phyloP scores from a whole-genome alignment of 768 basidiomycete genomes.

The Boletus patriciae region DNA sequence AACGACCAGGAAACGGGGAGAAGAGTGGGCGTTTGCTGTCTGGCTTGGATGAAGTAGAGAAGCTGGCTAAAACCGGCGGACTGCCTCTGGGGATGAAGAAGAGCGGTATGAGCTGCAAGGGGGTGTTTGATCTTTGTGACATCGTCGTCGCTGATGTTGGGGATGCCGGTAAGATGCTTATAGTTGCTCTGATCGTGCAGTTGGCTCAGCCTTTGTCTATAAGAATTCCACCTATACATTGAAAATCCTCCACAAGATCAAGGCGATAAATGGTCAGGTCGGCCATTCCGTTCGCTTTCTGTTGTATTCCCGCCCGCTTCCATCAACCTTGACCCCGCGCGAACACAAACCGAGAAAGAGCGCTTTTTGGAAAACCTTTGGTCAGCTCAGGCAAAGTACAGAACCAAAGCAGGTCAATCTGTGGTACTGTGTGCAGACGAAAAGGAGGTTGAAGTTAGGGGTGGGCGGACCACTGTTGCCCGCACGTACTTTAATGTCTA shows the following conservation, averaged over 20 bases:
- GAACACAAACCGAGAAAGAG: conserved; percentile 66
- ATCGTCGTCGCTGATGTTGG: conserved; percentile 82
- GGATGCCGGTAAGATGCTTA: conserved; percentile 63
- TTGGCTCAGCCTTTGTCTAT: conserved; percentile 7
- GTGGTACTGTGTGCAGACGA: conserved; percentile 71
- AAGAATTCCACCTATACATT: conserved; percentile 85
- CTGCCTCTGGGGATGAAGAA: conserved; percentile 68
- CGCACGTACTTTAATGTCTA: conserved; percentile 91
- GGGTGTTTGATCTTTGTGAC: conserved; percentile 81
- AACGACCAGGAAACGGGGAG: conserved; percentile 76
- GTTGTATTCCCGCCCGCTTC: conserved; percentile 76
- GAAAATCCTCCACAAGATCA: conserved; percentile 82
- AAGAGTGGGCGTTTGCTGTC: conserved; percentile 69
- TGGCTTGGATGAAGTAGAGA: conserved; percentile 79
- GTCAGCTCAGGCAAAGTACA: conserved; percentile 79
- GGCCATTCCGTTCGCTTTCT: conserved; percentile 76
- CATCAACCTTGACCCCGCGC: conserved; percentile 62
- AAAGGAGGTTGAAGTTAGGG: conserved; percentile 69
- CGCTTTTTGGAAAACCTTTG: conserved; percentile 89
- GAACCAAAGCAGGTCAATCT: conserved; percentile 71
- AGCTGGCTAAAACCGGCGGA: conserved; percentile 60
- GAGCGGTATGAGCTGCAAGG: conserved; percentile 81
- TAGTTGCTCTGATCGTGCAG: neutral
- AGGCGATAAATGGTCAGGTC: conserved; percentile 83
- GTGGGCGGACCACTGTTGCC: conserved; percentile 62